Evolutionary conservation across 176 grass and related monocot genomes (phyloP).

Genomic region (Rhipidocladum racemiflorum): DNA sequence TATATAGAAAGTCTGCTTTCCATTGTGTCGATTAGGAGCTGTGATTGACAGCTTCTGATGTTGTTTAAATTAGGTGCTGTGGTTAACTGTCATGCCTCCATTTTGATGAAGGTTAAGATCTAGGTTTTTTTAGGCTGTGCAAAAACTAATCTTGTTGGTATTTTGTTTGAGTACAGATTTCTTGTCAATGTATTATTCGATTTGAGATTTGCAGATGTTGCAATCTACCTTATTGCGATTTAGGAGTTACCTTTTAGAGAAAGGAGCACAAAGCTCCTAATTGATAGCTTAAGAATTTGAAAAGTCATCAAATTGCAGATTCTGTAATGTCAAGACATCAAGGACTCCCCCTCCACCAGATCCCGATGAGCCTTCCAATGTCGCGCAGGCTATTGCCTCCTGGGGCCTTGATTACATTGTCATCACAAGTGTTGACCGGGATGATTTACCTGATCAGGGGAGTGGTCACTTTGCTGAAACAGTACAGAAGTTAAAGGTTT

Average conservation of each 20-base stretch:
- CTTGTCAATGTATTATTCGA: neutral
- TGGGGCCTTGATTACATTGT: constrained; percentile 98
- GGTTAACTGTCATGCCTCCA: neutral
- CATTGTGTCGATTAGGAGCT: neutral
- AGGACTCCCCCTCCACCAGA: constrained; percentile 86
- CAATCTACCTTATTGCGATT: neutral
- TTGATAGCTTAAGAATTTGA: neutral
- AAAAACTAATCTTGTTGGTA: neutral
- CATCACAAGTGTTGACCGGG: constrained; percentile 93
- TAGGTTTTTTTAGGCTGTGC: neutral
- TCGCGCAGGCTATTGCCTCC: constrained; percentile 89
- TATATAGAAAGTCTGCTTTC: neutral
- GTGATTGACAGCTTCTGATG: neutral
- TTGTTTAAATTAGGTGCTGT: constrained; percentile 8
- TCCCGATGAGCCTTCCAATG: constrained; percentile 85
- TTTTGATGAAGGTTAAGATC: neutral
- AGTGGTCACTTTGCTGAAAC: constrained; percentile 93
- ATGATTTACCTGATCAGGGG: constrained; percentile 90
- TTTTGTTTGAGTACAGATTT: neutral
- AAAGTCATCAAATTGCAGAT: constrained; percentile 45
- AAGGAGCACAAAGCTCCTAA: neutral
- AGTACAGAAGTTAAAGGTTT: constrained; percentile 65
- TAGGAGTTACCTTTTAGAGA: constrained; percentile 8
- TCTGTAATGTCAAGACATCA: constrained; percentile 98
- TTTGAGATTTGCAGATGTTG: neutral